Base-by-base conservation (phyloP, 139 green algal species). In the Klebsormidium nitens region DNA sequence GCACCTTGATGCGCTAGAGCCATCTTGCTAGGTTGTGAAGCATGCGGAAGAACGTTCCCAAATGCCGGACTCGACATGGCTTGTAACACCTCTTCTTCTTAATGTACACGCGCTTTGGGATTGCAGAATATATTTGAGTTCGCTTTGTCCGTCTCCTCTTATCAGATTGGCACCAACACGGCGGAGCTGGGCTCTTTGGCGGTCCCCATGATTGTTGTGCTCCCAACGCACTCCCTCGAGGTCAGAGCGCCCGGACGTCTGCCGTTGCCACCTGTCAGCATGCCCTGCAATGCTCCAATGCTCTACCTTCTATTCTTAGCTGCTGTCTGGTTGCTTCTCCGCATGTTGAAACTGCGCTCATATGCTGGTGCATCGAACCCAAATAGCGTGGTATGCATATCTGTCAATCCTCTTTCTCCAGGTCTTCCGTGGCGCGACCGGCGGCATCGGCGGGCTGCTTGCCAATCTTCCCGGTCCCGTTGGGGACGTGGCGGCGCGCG, bases 141-240 rank as follows among this genome's bases (percentile, higher is more conserved):
- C n/a, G n/a, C n/a, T n/a, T n/a, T n/a, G n/a, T n/a, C n/a, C n/a
- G n/a, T n/a, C n/a, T n/a, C n/a, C n/a, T n/a, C n/a, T n/a, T 75
- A 35, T 19, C 72, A 79, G 72, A 64, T 80, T 34, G 76, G 76
- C 39, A 83, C 76, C 31, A 83, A 83, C 52, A 83, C 76, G 8
- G 76, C 76, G 11, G 76, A 83, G 75, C 55, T 83, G 28, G 76
- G 52, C 35, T 44, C 52, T 28, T 52, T 83, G 40, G 76, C 64
- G 8, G 75, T 79, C 23, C 76, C 76, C 35, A 83, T 83, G 76
- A 49, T 82, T 40, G 74, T 81, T 11, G 34, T 77, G 5, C 68
- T 81, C 6, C 74, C 74, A 17, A 78, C 59, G 5, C 68, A 74
- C 2, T 35, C 38, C 2, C 37, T 81, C n/a, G 67, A 81, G 67